phyloP scores from a whole-genome alignment of 805 yeast genomes.

The Candida xyloterini region DNA sequence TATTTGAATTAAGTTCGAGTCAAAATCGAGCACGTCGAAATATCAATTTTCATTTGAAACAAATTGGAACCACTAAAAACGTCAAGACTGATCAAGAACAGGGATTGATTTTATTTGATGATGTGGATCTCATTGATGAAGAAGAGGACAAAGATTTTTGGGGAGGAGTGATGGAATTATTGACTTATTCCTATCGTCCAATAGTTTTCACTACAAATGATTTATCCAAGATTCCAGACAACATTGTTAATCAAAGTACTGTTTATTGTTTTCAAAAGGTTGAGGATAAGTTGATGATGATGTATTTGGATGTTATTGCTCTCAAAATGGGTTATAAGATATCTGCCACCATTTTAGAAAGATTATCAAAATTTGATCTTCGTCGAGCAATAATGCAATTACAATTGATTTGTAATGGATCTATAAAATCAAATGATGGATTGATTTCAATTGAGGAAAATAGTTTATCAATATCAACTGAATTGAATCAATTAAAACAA shows the following conservation, averaged over 20 bases:
- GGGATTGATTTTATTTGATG: constrained; percentile 78
- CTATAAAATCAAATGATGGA: constrained; percentile 14
- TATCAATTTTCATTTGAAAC: constrained; percentile 60
- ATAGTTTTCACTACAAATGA: constrained; percentile 32
- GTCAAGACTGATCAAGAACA: constrained; percentile 50
- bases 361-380: constrained; percentile 20
- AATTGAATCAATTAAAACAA: neutral
- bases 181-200: constrained; percentile 39
- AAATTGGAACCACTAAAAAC: constrained; percentile 79
- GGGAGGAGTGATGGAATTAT: constrained; percentile 61
- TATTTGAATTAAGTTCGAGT: constrained; percentile 80
- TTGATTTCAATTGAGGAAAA: constrained; percentile 9
- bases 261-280: constrained; percentile 22
- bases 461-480: neutral
- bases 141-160: constrained; percentile 78
- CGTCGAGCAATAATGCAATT: constrained; percentile 30
- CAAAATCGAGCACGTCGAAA: constrained; percentile 71
- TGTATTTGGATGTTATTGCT: constrained; percentile 30
- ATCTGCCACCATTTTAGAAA: constrained; percentile 18
- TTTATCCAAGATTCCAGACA: constrained; percentile 26
- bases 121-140: constrained; percentile 76
- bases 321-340: constrained; percentile 26
- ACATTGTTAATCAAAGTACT: constrained; percentile 31
- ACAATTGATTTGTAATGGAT: constrained; percentile 26
- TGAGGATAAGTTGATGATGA: constrained; percentile 1